These are phyloP conservation scores for Mucor saturninus DNA, from an alignment of 371 early-diverging fungal species.

Conservation along the genomic window DNA sequence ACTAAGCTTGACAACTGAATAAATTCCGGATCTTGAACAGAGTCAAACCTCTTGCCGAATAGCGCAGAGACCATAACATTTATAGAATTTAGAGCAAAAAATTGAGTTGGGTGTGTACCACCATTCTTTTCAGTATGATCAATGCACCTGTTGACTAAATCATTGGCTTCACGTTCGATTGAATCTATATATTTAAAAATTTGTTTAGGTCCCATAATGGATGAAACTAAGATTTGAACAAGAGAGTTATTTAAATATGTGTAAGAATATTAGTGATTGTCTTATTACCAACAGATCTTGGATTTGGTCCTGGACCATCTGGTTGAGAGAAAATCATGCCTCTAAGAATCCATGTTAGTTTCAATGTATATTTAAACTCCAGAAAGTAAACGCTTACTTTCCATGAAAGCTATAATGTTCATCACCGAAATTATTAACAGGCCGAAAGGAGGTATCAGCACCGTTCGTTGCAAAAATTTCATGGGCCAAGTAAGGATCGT, in stretches of 20 bases:
- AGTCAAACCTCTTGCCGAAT: conserved; percentile 5
- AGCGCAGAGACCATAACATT: conserved; percentile 10
- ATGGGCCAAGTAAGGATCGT: conserved; percentile 22
- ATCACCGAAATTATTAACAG: neutral
- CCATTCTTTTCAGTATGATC: neutral
- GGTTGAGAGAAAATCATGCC: conserved; percentile 1
- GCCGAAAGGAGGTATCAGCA: conserved; percentile 10
- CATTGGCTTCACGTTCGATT: neutral
- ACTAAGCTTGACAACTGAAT: neutral
- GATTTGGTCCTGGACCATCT: neutral
- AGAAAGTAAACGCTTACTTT: neutral
- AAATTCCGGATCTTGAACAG: conserved; percentile 17
- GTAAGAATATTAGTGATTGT: neutral
- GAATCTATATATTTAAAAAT: neutral
- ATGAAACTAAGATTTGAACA: neutral
- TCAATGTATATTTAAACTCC: no score
- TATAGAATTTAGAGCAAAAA: conserved; percentile 2
- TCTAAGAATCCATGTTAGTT: neutral
- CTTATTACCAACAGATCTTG: conserved; percentile 1
- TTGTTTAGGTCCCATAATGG: conserved; percentile 17
- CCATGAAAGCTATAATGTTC: neutral
- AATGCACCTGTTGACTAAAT: neutral
- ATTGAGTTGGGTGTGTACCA: neutral
- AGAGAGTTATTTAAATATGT: neutral
- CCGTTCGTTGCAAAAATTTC: conserved; percentile 23